Percentiles rank a stretch among this genome's conserved stretches.
These are phyloP conservation scores for Lodderomyces margitis DNA, from an alignment of 1,139 yeast genomes.

Conservation along the genomic window DNA sequence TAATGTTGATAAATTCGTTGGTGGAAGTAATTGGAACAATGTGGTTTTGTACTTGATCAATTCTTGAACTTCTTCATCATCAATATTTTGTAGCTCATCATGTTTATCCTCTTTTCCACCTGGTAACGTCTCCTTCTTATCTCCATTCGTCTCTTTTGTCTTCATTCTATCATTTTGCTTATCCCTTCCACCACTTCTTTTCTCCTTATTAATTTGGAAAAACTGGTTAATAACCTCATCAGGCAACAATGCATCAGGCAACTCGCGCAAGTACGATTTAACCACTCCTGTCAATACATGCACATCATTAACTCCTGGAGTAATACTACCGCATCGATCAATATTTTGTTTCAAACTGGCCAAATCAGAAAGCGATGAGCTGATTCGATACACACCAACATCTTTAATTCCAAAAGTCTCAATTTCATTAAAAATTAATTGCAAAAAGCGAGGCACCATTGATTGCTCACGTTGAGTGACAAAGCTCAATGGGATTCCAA, in stretches of 20 bases:
- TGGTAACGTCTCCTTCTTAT: background rate
- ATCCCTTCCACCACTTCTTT: conserved; percentile 8
- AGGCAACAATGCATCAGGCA: conserved; percentile 84
- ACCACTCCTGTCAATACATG: conserved; percentile 90
- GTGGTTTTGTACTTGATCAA: conserved; percentile 3
- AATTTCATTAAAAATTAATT: conserved; percentile 64
- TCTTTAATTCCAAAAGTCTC: conserved; percentile 72
- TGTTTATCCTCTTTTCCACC: background rate
- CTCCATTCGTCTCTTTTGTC: background rate
- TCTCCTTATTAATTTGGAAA: conserved; percentile 33
- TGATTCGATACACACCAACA: conserved; percentile 88
- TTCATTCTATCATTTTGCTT: background rate
- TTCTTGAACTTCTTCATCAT: background rate
- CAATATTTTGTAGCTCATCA: conserved; percentile 6
- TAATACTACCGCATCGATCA: conserved; percentile 62
- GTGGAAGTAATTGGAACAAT: conserved; percentile 38
- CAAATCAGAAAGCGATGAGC: conserved; percentile 83
- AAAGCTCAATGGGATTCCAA: conserved; percentile 84
- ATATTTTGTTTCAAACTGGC: conserved; percentile 67
- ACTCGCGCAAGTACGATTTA: conserved; percentile 78
- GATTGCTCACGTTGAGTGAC: conserved; percentile 72
- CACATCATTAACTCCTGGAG: conserved; percentile 69
- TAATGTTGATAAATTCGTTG: conserved; percentile 64
- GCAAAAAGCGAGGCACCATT: conserved; percentile 63
- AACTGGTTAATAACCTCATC: conserved; percentile 48